Percentiles rank a stretch among this genome's conserved stretches.
Conservation (phyloP, 148 eudicot genomes). For the Selenicereus undatus region DNA sequence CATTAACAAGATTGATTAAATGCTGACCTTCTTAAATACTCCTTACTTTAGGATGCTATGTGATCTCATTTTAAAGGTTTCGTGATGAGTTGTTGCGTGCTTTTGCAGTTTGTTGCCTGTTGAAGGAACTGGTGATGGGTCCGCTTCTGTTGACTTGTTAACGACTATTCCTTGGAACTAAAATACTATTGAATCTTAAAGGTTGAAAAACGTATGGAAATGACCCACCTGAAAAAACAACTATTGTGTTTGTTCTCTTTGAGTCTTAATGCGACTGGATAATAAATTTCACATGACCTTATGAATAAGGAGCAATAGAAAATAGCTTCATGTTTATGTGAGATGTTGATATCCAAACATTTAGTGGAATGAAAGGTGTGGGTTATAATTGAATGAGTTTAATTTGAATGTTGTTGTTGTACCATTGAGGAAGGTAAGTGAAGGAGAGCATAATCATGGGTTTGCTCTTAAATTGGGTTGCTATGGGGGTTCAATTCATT, state of each 20-base stretch:
- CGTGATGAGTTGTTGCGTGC: not conserved
- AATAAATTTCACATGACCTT: not conserved
- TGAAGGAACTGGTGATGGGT: not conserved
- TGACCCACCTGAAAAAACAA: not conserved
- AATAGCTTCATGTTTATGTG: not conserved
- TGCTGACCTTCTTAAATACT: not conserved
- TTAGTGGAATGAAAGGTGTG: no score
- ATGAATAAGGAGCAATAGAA: not conserved
- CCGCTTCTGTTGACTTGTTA: not conserved
- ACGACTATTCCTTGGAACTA: not conserved
- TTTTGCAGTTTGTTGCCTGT: not conserved
- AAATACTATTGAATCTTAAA: not conserved
- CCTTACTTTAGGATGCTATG: no score
- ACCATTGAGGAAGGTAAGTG: no score
- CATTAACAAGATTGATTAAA: not conserved
- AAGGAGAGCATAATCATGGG: no score
- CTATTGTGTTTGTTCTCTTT: no score
- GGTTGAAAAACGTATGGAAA: constrained; percentile 6
- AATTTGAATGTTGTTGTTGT: no score
- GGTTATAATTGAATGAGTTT: no score
- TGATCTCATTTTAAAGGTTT: not conserved
- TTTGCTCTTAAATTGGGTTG: no score
- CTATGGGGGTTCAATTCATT: no score
- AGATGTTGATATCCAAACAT: not conserved
- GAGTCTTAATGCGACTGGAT: not conserved